phyloP scores from a whole-genome alignment of 768 basidiomycete species.

The Panaeolus cyanescens region DNA sequence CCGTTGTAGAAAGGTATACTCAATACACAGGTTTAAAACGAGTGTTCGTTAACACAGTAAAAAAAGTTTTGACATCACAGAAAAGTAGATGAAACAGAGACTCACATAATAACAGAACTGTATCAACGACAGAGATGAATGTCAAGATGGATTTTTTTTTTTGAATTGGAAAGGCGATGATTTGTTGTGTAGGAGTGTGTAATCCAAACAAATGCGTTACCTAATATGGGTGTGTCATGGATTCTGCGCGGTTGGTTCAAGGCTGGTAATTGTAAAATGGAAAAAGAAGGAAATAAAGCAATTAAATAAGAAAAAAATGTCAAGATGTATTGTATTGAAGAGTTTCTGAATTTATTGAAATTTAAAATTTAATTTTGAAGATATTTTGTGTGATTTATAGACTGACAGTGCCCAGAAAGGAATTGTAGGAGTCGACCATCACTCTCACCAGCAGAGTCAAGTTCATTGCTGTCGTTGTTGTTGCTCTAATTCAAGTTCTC shows the following conservation, averaged over 20 bases:
- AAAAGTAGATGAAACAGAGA: slow-evolving; percentile 18
- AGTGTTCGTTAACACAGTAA: slow-evolving; percentile 68
- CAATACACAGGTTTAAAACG: slow-evolving; percentile 46
- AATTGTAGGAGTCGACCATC: no score
- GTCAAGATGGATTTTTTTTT: no score
- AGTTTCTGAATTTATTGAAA: no score
- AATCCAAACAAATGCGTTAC: neutral
- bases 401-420: no score
- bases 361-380: no score
- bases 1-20: slow-evolving; percentile 75
- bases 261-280: no score
- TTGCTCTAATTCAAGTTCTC: slow-evolving; percentile 8
- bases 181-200: neutral
- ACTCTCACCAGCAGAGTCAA: slow-evolving; percentile 1
- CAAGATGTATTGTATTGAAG: no score
- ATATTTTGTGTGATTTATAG: no score
- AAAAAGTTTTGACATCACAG: slow-evolving; percentile 60
- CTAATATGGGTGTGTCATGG: no score
- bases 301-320: no score
- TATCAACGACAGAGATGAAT: neutral
- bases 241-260: no score
- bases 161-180: neutral
- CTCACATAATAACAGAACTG: slow-evolving; percentile 19
- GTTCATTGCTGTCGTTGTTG: slow-evolving; percentile 7
- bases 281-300: no score